Evolutionary conservation across 352 stramenopile genomes (phyloP), one percentile per base, ranked within the genome.

Genomic region (Globisporangium irregulare): DNA sequence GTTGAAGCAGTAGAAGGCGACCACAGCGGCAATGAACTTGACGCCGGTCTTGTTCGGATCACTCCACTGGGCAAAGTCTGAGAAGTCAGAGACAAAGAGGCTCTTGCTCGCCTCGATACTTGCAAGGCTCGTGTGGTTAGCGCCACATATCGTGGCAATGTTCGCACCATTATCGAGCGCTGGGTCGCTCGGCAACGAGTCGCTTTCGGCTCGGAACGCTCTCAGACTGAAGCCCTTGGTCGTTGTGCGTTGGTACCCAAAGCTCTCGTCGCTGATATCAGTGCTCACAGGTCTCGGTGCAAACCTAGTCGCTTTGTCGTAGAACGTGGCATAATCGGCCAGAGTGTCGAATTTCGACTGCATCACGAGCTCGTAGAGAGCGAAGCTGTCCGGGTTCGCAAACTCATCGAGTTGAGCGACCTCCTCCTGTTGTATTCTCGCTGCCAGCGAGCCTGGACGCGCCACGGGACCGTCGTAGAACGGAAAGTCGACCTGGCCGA

Each of bases 21-120:
- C n/a, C 1, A 87, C 77, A 2, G 78, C 72, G 1, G 77, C 71
- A 29, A 80, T 62, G 27, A 74, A 84, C 77, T 85, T 85, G 12
- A 50, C 29, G 1, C 67, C 51, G 8, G 63, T 67, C 61, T 34
- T 34, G 29, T 34, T 34, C 29, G 29, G 29, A 34, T 81, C 58
- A 22, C 18, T 78, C 36, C 73, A 87, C 46, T 76, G 57, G 14
- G 68, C 61, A 43, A 78, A 69, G 12, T 73, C 59, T 5, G 68
- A 67, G 43, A 80, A 62, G n/a, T 85, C 77, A 1, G 70, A 62
- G 1, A 84, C 72, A 25, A 78, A 87, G 38, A 82, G 55, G 41
- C 61, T 61, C 15, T 77, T 73, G 34, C 63, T 48, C 1, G 25
- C 29, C 3, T 69, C 61, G n/a, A 82, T 72, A 3, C n/a, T 12